Base-by-base conservation (phyloP, 139 green algal genomes). In the Protoeuglena noctilucae region DNA sequence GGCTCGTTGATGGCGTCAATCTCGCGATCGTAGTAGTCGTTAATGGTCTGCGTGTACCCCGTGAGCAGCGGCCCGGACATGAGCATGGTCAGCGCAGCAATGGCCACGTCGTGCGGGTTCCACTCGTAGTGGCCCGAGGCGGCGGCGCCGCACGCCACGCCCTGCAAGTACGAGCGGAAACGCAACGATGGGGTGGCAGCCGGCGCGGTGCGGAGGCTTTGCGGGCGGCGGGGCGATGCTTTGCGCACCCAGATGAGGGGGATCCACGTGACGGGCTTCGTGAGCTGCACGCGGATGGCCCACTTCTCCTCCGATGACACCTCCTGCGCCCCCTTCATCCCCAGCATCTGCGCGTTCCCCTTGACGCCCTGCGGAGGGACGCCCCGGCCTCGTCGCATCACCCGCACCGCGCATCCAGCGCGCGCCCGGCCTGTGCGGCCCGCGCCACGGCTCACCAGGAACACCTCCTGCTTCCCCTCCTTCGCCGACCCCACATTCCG, bases 1-100 rank as follows among this genome's bases (percentile, higher is more conserved):
- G 90, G 90, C 73, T 98, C 90, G 66, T 98, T 98, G 78, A 98
- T 98, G 58, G 90, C 90, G 60, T 98, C 90, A 46, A 98, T 94
- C 24, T 98, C 90, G 2, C 83, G 62, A 72, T 98, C 90, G 56
- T 95, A 96, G 69, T 77, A 97, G 73, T 97, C 89, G 59, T 97
- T 97, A 68, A 97, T 96, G 41, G 88, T 95, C 71, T 93, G 89
- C 0, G 89, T 98, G 76, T 91, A 98, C n/a, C 91, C 91, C 0
- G 91, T 98, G 25, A 97, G 81, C 57, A 93, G 76, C 3, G 91
- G 91, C 0, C 90, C 91, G 4, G 78, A 86, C 75, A 98, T 85
- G 53, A 86, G 58, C 82, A 97, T 97, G 73, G 85, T 95, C 0
- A 77, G 64, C 28, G 88, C 48, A 29, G 83, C 76, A 74, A 89